phyloP scores from a whole-genome alignment of 192 early-diverging fungal genomes.

The Backusella morwellensis region DNA sequence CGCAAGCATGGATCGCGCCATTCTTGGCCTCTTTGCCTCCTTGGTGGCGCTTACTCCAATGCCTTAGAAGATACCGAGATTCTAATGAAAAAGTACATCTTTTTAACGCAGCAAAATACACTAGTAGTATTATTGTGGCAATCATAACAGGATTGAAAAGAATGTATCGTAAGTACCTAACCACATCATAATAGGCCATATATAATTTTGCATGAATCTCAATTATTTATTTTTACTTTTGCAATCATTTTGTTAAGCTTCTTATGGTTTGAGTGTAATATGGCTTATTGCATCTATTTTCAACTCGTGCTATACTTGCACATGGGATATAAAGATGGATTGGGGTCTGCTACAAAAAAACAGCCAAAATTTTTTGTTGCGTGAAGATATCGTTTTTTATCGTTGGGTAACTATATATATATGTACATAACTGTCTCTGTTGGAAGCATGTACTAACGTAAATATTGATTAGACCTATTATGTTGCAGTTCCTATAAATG shows the following conservation, averaged over 20 bases:
- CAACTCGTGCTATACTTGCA: constrained; percentile 33
- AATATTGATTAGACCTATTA: constrained; percentile 64
- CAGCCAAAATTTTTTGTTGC: constrained; percentile 27
- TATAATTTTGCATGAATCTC: background rate
- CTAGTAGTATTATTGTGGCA: constrained; percentile 33
- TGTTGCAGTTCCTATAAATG: constrained; percentile 59
- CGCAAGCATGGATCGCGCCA: constrained; percentile 57
- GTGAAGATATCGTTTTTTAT: constrained; percentile 39
- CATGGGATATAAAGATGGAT: constrained; percentile 41
- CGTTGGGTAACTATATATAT: constrained; percentile 30
- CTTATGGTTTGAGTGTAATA: background rate
- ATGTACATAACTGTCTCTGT: background rate
- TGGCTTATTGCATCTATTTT: constrained; percentile 25
- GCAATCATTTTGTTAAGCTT: constrained; percentile 18
- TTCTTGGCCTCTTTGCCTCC: constrained; percentile 64
- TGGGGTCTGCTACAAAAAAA: constrained; percentile 31
- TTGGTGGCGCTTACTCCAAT: constrained; percentile 72
- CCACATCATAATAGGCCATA: background rate
- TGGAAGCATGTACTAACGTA: constrained; percentile 5
- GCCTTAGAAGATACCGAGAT: constrained; percentile 65
- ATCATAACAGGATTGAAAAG: constrained; percentile 27
- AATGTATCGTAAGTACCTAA: constrained; percentile 27
- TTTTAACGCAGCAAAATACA: constrained; percentile 40
- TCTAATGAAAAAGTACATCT: constrained; percentile 60
- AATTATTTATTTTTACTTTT: constrained; percentile 10